Evolutionary conservation across 108 stramenopile species (phyloP).

Genomic region (Fragilaria crotonensis): DNA sequence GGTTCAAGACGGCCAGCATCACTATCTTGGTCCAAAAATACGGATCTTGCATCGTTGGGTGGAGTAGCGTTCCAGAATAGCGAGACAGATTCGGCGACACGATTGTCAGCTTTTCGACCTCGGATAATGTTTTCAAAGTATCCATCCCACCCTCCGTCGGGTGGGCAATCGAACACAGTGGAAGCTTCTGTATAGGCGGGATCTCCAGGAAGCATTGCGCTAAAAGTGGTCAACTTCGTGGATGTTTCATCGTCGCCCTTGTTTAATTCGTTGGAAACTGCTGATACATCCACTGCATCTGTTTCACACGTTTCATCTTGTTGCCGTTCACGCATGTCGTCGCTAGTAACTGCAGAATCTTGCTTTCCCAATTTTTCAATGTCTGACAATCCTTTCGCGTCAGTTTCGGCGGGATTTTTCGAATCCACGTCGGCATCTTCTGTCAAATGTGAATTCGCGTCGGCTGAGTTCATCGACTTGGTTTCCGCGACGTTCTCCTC

Average conservation of each 20-base stretch:
- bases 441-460: too few species aligned
- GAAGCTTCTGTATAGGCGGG: conserved; percentile 51
- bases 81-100: conserved; percentile 50
- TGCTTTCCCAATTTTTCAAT: not conserved
- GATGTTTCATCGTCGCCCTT: conserved; percentile 2
- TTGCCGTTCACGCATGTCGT: not conserved
- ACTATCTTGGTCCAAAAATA: conserved; percentile 12
- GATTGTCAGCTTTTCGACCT: conserved; percentile 5
- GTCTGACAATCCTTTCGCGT: not conserved
- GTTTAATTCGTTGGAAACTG: not conserved
- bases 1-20: conserved; percentile 8
- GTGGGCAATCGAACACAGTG: conserved; percentile 34
- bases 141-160: conserved; percentile 63
- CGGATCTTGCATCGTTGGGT: conserved; percentile 21
- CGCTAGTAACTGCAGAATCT: not conserved
- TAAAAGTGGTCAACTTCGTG: not conserved
- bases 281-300: not conserved
- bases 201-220: conserved; percentile 24
- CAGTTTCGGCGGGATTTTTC: too few species aligned
- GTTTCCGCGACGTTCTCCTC: too few species aligned
- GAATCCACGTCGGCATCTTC: too few species aligned
- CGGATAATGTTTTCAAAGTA: conserved; percentile 58
- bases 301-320: conserved; percentile 6
- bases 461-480: too few species aligned
- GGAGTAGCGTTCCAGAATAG: conserved; percentile 77